Percentiles rank a stretch among this genome's conserved stretches.
Evolutionary conservation across 192 early-diverging fungal genomes (phyloP).

Genomic region (Backusella tuberculispora): DNA sequence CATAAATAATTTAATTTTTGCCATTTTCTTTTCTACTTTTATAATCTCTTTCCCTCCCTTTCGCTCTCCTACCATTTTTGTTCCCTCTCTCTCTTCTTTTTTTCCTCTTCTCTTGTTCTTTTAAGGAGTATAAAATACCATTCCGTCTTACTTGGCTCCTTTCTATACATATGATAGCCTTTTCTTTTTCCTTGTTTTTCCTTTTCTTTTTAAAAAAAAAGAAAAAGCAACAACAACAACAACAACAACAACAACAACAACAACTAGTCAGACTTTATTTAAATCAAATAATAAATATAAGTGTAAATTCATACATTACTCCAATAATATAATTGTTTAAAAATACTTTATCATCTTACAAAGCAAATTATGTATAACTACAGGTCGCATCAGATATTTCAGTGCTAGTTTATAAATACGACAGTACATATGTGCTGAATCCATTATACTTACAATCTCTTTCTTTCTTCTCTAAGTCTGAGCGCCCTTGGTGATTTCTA

Average conservation of each 20-base stretch:
- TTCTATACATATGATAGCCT: neutral
- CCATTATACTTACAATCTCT: too few species aligned
- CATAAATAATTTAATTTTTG: neutral
- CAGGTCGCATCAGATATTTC: too few species aligned
- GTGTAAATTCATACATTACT: neutral
- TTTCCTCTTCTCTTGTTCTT: neutral
- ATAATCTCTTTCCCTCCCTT: neutral
- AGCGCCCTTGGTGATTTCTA: too few species aligned
- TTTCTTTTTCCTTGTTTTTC: neutral
- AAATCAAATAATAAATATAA: neutral
- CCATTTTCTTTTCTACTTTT: neutral
- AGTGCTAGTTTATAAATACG: too few species aligned
- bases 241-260: too few species aligned
- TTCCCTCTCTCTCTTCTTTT: neutral
- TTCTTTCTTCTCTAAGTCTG: too few species aligned
- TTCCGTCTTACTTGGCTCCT: neutral
- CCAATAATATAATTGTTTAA: neutral
- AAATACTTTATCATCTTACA: neutral
- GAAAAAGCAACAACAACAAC: too few species aligned
- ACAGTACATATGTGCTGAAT: too few species aligned
- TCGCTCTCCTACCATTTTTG: neutral
- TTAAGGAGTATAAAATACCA: neutral
- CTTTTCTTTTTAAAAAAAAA: neutral
- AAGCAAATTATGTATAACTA: neutral
- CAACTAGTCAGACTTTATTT: neutral